These are phyloP conservation scores for Coemansia sp. DNA, from an alignment of 371 early-diverging fungal species.

Conservation along the genomic window DNA sequence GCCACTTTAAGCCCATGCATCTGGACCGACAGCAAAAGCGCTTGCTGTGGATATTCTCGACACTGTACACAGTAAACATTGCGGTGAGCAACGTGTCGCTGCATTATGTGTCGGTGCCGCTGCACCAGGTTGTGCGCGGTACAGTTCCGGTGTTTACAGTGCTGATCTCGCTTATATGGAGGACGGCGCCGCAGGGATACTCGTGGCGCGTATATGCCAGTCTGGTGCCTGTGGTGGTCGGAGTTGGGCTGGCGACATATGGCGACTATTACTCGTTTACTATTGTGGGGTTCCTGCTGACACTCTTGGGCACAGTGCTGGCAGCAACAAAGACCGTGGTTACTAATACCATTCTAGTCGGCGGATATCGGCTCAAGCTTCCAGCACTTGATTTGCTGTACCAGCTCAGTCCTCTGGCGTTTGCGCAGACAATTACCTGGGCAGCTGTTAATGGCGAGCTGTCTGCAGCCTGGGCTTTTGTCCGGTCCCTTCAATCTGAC, in stretches of 20 bases:
- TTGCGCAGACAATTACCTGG: constrained; percentile 69
- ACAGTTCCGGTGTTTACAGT: constrained; percentile 84
- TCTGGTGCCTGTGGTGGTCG: constrained; percentile 63
- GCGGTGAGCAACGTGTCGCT: constrained; percentile 83
- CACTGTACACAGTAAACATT: constrained; percentile 86
- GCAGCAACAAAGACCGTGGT: constrained; percentile 82
- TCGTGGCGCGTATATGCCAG: constrained; percentile 57
- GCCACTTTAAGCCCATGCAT: constrained; percentile 61
- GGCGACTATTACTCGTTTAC: constrained; percentile 83
- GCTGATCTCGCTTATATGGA: constrained; percentile 47
- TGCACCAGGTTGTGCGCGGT: constrained; percentile 86
- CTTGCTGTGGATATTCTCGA: constrained; percentile 75
- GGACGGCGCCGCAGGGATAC: constrained; percentile 60
- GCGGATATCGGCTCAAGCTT: constrained; percentile 62
- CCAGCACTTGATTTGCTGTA: constrained; percentile 78
- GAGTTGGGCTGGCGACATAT: constrained; percentile 79
- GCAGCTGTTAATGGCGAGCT: constrained; percentile 71
- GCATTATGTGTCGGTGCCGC: constrained; percentile 65
- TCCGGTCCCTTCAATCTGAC: constrained; percentile 6
- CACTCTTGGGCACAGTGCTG: constrained; percentile 76
- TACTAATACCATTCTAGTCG: constrained; percentile 79
- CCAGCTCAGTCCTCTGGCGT: constrained; percentile 80
- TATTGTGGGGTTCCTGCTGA: constrained; percentile 69
- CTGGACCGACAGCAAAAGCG: constrained; percentile 62
- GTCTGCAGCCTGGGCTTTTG: constrained; percentile 55